Base-by-base conservation (phyloP, 2,329 filamentous ascomycete genomes). In the Aureobasidium sp. region DNA sequence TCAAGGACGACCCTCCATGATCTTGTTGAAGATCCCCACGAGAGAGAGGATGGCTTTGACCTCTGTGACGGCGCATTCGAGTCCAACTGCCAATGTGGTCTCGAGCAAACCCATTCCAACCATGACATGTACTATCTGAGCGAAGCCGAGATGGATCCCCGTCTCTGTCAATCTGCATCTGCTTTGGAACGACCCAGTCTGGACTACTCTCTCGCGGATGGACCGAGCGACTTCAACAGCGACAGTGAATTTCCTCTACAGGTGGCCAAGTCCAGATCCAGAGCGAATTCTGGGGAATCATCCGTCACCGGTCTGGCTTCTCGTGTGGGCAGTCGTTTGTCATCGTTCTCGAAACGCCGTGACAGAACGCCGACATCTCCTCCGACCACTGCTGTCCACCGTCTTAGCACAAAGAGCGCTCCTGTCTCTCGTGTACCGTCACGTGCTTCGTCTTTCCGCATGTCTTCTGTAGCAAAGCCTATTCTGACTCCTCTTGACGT, bases 1-100 rank as follows among this genome's bases (percentile, higher is more conserved):
- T 79, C 81, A 68, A 90, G 90, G 75, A 81, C 84, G 64, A 82
- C 81, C 58, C 79, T 97, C 64, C 88, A 90, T 17, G 89, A 94
- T 69, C 88, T 97, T 22, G 84, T 91, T 69, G 92, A 97, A 73
- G 91, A 96, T 69, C 86, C 88, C 2, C 76, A 85, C 45, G 88
- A 92, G 72, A 82, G 82, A 60, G 88, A 88, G 24, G 83, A 86
- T 31, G 80, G 81, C 7, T 60, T 62, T 24, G 75, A 81, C 29
- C 45, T 37, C 17, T 59, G 62, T 33, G 62, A 64, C 48, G 33
- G 40, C 22, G 58, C 50, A 6, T 61, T 57, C 9, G 57, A 49
- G 9, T 37, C 27, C 24, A 60, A 49, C 11, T 60, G 57, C 57
- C 44, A 49, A 31, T 60, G 57, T 60, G 44, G 22, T 5, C 44